Percentiles rank a stretch among this genome's conserved stretches.
Evolutionary conservation across 2,329 filamentous ascomycete genomes (phyloP).

Genomic region (Lecanicillium sp.): DNA sequence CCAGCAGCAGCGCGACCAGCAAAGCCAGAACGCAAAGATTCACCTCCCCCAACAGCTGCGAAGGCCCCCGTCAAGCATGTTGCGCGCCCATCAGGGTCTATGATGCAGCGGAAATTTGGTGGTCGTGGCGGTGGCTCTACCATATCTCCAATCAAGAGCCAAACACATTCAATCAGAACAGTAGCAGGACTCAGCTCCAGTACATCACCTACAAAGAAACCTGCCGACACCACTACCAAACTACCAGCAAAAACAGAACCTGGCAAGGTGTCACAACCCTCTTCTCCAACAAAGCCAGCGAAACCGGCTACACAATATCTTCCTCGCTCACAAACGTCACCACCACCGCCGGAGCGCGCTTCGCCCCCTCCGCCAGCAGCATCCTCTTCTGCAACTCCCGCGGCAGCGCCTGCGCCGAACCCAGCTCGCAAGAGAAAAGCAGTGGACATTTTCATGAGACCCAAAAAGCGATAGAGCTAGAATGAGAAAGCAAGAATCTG

Average conservation of each 20-base stretch:
- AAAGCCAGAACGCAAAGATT: neutral
- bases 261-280: neutral
- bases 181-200: no score
- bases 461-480: conserved; percentile 26
- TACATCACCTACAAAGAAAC: neutral
- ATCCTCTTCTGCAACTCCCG: conserved; percentile 3
- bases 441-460: conserved; percentile 42
- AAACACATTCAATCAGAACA: conserved; percentile 6
- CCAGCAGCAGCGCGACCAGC: no score
- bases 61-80: conserved; percentile 3
- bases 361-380: conserved; percentile 6
- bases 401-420: conserved; percentile 7
- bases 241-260: conserved; percentile 8
- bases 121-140: neutral
- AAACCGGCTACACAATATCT: conserved; percentile 10
- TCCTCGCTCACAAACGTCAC: conserved; percentile 13
- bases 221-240: neutral
- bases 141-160: neutral
- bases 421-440: conserved; percentile 32
- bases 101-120: conserved; percentile 8
- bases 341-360: conserved; percentile 10
- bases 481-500: neutral
- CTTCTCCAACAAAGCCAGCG: conserved; percentile 5
- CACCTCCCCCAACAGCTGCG: conserved; percentile 7
- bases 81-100: conserved; percentile 1